These are phyloP conservation scores for Tetradesmus obliquus DNA, from an alignment of 139 green algal genomes.

Conservation along the genomic window DNA sequence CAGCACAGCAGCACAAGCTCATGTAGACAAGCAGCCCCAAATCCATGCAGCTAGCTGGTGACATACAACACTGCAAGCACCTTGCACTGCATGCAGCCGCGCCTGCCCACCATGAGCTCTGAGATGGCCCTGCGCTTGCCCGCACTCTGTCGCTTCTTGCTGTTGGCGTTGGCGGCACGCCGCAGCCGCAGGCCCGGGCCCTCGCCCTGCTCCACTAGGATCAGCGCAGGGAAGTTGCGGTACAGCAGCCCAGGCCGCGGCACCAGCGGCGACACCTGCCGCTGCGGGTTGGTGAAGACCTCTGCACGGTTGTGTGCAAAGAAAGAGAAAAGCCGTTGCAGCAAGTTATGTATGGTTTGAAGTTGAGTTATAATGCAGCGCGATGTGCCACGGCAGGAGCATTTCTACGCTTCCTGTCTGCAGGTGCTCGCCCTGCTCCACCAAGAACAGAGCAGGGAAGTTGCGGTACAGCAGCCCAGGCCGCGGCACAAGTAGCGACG, in stretches of 20 bases:
- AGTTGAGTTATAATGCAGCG: no score
- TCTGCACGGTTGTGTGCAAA: neutral
- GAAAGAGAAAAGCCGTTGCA: no score
- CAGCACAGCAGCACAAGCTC: no score
- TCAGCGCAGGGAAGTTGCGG: constrained; percentile 17
- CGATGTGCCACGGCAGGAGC: no score
- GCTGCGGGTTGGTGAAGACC: neutral
- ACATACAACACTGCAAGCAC: no score
- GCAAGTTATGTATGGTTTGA: no score
- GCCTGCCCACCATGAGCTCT: constrained; percentile 32
- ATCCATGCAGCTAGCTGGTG: no score
- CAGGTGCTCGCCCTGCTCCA: neutral
- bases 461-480: neutral
- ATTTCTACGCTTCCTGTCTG: no score
- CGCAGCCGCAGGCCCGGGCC: neutral
- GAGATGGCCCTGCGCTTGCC: constrained; percentile 41
- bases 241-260: neutral
- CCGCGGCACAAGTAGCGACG: neutral
- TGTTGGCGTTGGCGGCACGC: neutral
- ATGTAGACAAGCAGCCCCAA: no score
- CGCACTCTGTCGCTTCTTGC: constrained; percentile 32
- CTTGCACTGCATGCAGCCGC: neutral
- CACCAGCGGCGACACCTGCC: neutral
- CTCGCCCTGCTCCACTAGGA: neutral
- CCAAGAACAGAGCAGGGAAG: constrained; percentile 19